These are phyloP conservation scores for Austroboletus novae-zelandiae DNA, from an alignment of 1,284 basidiomycete genomes.

Conservation along the genomic window DNA sequence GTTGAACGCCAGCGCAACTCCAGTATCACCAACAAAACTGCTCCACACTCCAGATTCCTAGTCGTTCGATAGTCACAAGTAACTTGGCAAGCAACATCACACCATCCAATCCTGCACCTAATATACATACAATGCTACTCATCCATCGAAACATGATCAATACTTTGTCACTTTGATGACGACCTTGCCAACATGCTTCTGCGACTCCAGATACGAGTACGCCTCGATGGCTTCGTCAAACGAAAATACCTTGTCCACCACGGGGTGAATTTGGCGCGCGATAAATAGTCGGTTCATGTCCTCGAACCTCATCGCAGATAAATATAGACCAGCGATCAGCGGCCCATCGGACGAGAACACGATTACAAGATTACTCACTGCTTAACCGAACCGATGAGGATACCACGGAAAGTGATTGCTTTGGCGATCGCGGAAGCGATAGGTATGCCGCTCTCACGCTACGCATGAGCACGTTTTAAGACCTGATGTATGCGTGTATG, in stretches of 20 bases:
- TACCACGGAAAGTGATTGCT: conserved; percentile 33
- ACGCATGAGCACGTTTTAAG: neutral
- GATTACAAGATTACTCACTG: conserved; percentile 21
- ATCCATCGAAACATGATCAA: conserved; percentile 6
- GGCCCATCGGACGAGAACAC: neutral
- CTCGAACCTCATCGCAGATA: conserved; percentile 34
- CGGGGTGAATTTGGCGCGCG: conserved; percentile 41
- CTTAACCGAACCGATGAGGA: conserved; percentile 40
- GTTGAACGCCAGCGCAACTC: too few relatives aligned
- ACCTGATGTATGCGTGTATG: neutral
- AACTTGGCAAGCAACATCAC: too few relatives aligned
- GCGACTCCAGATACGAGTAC: conserved; percentile 42
- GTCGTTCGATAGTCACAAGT: too few relatives aligned
- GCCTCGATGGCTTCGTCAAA: conserved; percentile 48
- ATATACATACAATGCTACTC: too few relatives aligned
- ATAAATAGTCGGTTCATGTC: conserved; percentile 46
- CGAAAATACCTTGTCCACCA: conserved; percentile 50
- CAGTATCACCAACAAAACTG: too few relatives aligned
- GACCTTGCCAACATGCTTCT: conserved; percentile 48
- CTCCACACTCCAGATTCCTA: too few relatives aligned
- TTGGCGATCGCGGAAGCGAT: conserved; percentile 29
- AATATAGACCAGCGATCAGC: neutral
- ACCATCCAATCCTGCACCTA: too few relatives aligned
- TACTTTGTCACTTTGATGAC: conserved; percentile 40
- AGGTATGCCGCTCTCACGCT: conserved; percentile 32